Base-by-base conservation (phyloP, 306 rosid species). In the Hippophae rhamnoides region DNA sequence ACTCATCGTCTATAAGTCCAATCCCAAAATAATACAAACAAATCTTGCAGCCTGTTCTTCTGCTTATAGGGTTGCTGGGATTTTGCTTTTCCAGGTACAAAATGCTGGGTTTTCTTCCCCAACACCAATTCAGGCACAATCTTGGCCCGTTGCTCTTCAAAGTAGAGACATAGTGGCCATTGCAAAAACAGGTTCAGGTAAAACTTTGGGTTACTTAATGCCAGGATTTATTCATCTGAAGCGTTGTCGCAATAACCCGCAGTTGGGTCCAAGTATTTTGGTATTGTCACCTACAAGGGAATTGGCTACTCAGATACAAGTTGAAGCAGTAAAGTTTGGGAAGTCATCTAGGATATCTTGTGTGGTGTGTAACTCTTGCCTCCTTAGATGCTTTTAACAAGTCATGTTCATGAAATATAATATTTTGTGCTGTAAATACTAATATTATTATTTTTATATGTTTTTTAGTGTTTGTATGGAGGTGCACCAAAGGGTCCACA, bases 401-500 rank as follows among this genome's bases (percentile, higher is more conserved):
- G 12, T 9, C 10, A 10, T 48, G 10, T 48, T 0, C 23, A 10
- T 48, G 52, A 18, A 18, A 18, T 18, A 18, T 18, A 18, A 48
- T 48, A 11, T 7, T 46, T 4, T 13, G n/a, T 12, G 7, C 14
- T 49, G 26, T 49, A 4, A 8, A 49, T 18, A 48, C 13, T 48
- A 3, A 48, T 7, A 5, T 2, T 0, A 6, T 0, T 12, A 3
- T 49, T 6, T 49, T 13, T 7, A 12, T 12, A 12, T 49, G 12
- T 41, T 61, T 59, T 11, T 43, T 25, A 93, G 99, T 93, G 99
- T 76, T 78, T 93, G 71, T 93, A 93, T 65, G 99, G 99, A 59
- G 99, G 99, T 61, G 99, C 99, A 54, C 99, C 99, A 25, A 93
- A 93, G 83, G 99, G 95, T 68, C 99, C 97, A 50, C 99, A 93